Conservation (phyloP, 2,329 filamentous ascomycete species). For the Botryosphaeria dothidea region DNA sequence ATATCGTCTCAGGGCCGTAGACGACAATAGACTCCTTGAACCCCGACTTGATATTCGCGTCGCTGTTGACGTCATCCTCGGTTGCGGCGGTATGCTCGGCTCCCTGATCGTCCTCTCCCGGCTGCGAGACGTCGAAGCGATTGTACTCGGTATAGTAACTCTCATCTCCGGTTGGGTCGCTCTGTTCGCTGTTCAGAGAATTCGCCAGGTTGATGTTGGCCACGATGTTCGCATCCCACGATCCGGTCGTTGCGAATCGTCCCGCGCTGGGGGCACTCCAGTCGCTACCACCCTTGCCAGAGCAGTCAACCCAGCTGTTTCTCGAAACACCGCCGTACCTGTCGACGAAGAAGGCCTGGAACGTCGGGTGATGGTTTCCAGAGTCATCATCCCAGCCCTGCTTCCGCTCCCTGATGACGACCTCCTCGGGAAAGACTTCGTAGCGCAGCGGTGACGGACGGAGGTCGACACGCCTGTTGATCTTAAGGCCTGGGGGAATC, state of each 20-base stretch:
- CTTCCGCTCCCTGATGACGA: slow-evolving; percentile 15
- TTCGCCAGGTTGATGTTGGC: neutral
- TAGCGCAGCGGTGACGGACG: slow-evolving; percentile 24
- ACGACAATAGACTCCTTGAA: neutral
- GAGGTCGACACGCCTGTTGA: slow-evolving; percentile 16
- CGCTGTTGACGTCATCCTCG: neutral
- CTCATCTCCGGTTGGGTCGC: neutral
- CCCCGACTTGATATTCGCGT: neutral
- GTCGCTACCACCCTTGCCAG: neutral
- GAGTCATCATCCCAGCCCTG: neutral
- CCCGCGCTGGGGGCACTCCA: neutral
- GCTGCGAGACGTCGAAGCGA: neutral
- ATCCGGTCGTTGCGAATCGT: neutral
- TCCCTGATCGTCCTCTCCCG: neutral
- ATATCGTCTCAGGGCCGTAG: neutral
- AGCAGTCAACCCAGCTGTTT: neutral
- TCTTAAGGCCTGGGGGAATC: neutral
- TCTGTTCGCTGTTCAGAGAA: neutral
- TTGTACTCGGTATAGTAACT: neutral
- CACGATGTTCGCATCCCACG: neutral
- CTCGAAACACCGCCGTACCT: neutral
- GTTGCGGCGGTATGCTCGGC: neutral
- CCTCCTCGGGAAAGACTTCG: slow-evolving; percentile 28
- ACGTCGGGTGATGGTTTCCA: slow-evolving; percentile 1
- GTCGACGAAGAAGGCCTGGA: slow-evolving; percentile 20